A percentile compares a stretch with the other conserved stretches of the same genome.
Evolutionary conservation across 768 basidiomycete species (phyloP).

Genomic region (Pulveroboletus ravenelii): DNA sequence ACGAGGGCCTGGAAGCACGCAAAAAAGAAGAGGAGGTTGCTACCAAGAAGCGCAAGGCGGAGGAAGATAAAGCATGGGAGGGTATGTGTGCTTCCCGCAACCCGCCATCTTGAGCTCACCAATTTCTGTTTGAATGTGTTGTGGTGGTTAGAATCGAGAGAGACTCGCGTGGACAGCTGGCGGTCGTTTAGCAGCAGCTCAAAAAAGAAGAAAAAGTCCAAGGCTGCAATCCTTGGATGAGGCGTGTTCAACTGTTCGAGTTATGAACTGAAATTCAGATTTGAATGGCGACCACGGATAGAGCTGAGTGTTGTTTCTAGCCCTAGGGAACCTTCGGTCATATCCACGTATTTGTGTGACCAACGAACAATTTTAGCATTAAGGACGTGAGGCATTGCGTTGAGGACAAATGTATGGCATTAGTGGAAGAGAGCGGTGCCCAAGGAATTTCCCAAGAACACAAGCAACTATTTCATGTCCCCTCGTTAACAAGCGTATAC

Average conservation of each 20-base stretch:
- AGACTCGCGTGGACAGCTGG: conserved; percentile 84
- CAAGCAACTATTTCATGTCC: no score
- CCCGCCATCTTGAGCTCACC: neutral
- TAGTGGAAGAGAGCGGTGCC: no score
- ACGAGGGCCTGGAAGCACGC: conserved; percentile 88
- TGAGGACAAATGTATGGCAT: no score
- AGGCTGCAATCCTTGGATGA: conserved; percentile 63
- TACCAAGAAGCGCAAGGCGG: conserved; percentile 77
- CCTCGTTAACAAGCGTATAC: no score
- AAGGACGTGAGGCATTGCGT: neutral
- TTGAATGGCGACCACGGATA: neutral
- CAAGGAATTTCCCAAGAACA: no score
- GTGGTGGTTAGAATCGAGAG: conserved; percentile 54
- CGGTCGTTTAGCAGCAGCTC: conserved; percentile 58
- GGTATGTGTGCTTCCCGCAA: conserved; percentile 40
- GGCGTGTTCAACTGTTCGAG: conserved; percentile 1
- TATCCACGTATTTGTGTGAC: conserved; percentile 8
- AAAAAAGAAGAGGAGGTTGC: conserved; percentile 85
- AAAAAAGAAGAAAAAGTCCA: conserved; percentile 84
- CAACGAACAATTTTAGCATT: conserved; percentile 2
- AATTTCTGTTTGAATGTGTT: neutral
- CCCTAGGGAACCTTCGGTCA: neutral
- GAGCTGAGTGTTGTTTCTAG: conserved; percentile 13
- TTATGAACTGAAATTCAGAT: neutral
- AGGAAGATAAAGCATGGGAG: conserved; percentile 88